phyloP scores from a whole-genome alignment of 441 rosid genomes.

The Francoa sonchifolia region DNA sequence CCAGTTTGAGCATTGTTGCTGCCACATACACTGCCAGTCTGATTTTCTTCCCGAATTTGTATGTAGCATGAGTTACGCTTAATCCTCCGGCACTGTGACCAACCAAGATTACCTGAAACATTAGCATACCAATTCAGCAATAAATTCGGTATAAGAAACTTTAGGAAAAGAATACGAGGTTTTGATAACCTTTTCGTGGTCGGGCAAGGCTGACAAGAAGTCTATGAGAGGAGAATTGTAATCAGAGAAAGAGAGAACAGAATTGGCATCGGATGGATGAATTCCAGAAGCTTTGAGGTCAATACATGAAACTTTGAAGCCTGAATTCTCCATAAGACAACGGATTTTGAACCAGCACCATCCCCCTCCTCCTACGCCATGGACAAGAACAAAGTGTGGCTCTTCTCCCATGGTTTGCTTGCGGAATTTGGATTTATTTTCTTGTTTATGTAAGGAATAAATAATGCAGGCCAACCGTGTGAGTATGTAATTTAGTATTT shows the following conservation, averaged over 20 bases:
- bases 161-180: no score
- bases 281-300: constrained; percentile 64
- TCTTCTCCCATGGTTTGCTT: constrained; percentile 22
- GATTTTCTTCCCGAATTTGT: constrained; percentile 46
- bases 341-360: constrained; percentile 95
- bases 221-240: constrained; percentile 68
- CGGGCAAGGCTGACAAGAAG: constrained; percentile 47
- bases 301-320: constrained; percentile 65
- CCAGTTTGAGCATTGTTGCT: constrained; percentile 72
- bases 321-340: constrained; percentile 65
- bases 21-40: constrained; percentile 49
- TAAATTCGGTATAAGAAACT: no score
- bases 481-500: no score
- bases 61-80: constrained; percentile 49
- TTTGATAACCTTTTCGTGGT: constrained; percentile 61
- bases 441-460: no score
- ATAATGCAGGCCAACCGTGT: no score
- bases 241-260: constrained; percentile 47
- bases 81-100: constrained; percentile 94
- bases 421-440: no score
- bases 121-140: no score
- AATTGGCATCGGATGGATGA: constrained; percentile 36
- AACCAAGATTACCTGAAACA: constrained; percentile 57
- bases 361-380: constrained; percentile 63
- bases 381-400: constrained; percentile 69